These are phyloP conservation scores for Coffea canephora DNA, from an alignment of 257 asterid genomes.

Conservation along the genomic window DNA sequence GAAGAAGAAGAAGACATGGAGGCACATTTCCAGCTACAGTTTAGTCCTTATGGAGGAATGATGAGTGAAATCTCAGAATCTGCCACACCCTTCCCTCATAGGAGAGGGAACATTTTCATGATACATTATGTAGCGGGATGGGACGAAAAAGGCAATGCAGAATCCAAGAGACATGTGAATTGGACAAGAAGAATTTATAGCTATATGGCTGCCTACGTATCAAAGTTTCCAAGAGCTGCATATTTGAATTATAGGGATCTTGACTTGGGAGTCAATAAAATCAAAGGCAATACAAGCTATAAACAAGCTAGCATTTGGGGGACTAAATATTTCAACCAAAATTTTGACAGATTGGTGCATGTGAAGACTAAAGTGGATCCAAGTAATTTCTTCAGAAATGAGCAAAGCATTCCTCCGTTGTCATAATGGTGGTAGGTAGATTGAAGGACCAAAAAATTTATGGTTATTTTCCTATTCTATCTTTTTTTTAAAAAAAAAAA, in stretches of 20 bases:
- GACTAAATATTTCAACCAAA: not conserved
- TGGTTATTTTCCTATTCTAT: too few species aligned
- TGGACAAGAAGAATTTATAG: not conserved
- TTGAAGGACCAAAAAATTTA: too few species aligned
- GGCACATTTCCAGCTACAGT: not conserved
- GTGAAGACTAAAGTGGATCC: not conserved
- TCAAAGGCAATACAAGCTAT: not conserved
- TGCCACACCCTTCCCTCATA: not conserved
- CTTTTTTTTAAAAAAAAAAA: too few species aligned
- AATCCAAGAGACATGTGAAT: not conserved
- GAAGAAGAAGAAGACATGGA: conserved; percentile 19
- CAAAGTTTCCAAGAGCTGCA: not conserved
- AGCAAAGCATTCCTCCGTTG: conserved; percentile 1
- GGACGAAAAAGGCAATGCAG: not conserved
- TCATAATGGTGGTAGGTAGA: too few species aligned
- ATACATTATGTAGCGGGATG: not conserved
- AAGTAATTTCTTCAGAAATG: not conserved
- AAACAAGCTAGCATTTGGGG: not conserved
- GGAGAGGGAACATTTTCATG: not conserved
- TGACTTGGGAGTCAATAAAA: not conserved
- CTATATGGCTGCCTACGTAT: conserved; percentile 1
- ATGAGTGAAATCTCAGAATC: not conserved
- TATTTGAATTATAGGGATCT: not conserved
- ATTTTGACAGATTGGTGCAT: not conserved
- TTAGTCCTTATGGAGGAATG: conserved; percentile 6